phyloP scores from a whole-genome alignment of 2,329 filamentous ascomycete genomes.

The Pseudopyricularia cyperi region DNA sequence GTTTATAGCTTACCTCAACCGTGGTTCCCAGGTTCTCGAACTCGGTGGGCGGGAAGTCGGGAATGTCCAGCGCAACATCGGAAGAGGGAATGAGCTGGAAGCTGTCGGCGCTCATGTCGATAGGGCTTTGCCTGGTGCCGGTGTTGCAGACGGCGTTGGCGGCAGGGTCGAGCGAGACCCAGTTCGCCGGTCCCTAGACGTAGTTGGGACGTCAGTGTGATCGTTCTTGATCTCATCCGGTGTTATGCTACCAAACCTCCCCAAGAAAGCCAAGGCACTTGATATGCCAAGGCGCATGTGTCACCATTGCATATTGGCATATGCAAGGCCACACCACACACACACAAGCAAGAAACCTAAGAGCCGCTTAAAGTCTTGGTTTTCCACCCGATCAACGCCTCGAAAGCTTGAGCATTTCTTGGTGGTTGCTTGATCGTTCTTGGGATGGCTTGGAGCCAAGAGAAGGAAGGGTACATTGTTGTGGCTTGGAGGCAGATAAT shows the following conservation, averaged over 20 bases:
- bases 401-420: not conserved
- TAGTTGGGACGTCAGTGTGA: no score
- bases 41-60: slow-evolving; percentile 25
- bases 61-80: slow-evolving; percentile 23
- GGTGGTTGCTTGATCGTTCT: not conserved
- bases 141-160: slow-evolving; percentile 35
- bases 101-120: slow-evolving; percentile 31
- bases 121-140: slow-evolving; percentile 43
- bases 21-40: slow-evolving; percentile 47
- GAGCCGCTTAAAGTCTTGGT: no score
- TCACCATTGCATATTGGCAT: not conserved
- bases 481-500: not conserved
- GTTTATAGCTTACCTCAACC: slow-evolving; percentile 23
- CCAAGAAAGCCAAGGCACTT: no score
- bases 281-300: not conserved
- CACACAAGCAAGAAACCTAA: no score
- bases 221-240: no score
- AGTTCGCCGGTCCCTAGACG: slow-evolving; percentile 17
- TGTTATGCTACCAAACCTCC: no score
- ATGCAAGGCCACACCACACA: no score
- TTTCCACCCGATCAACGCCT: not conserved
- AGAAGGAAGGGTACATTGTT: not conserved
- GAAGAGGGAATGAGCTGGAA: slow-evolving; percentile 18
- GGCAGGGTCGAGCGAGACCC: slow-evolving; percentile 17
- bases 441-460: not conserved